phyloP scores from a whole-genome alignment of 2,329 filamentous ascomycete genomes.

The Aspergillus tanneri region DNA sequence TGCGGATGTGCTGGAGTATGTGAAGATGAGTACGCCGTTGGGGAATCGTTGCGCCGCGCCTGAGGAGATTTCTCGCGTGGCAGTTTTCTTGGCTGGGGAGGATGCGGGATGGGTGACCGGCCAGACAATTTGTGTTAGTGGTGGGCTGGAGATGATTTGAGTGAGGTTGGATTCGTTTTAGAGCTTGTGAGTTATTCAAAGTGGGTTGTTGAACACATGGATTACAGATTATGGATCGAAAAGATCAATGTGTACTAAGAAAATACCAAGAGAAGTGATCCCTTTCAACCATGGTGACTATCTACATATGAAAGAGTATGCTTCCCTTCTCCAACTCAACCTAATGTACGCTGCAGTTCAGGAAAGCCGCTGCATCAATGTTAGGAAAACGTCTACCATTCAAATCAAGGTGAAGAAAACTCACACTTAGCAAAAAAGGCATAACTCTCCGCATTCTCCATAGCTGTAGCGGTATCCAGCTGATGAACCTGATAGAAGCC shows the following conservation, averaged over 20 bases:
- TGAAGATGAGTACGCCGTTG: conserved; percentile 6
- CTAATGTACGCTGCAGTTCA: neutral
- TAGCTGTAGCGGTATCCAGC: neutral
- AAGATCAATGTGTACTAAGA: too few relatives aligned
- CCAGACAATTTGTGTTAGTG: conserved; percentile 8
- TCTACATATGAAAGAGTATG: too few relatives aligned
- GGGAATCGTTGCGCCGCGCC: neutral
- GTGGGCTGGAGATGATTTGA: conserved; percentile 4
- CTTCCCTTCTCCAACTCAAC: too few relatives aligned
- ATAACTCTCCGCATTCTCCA: conserved; percentile 7
- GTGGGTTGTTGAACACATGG: neutral
- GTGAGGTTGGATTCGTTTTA: neutral
- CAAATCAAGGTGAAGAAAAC: neutral
- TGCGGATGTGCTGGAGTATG: neutral
- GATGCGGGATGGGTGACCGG: conserved; percentile 10
- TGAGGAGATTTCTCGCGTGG: conserved; percentile 8
- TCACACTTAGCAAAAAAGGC: conserved; percentile 8
- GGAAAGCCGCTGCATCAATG: neutral
- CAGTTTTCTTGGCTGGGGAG: conserved; percentile 3
- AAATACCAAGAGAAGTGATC: neutral
- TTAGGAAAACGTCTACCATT: neutral
- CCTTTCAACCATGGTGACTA: too few relatives aligned
- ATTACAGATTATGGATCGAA: too few relatives aligned
- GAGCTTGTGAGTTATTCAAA: neutral
- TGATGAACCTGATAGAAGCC: neutral